A percentile compares a stretch with the other conserved stretches of the same genome.
Evolutionary conservation across 257 asterid genomes (phyloP).

Genomic region (Ocimum tenuiflorum): DNA sequence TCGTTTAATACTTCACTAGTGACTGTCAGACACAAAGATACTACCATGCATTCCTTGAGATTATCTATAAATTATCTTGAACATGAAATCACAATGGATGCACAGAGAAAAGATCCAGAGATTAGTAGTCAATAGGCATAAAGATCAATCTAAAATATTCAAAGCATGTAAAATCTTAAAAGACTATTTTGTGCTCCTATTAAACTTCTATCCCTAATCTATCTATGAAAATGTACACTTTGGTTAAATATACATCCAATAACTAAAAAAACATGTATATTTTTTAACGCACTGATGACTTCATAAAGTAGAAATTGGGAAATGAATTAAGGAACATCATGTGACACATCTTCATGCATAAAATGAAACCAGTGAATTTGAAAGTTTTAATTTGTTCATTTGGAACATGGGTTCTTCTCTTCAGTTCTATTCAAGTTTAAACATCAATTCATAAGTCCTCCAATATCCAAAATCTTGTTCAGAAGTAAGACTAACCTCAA

Average conservation of each 20-base stretch:
- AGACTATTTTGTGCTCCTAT: not conserved
- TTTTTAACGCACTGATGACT: not conserved
- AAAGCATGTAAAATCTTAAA: not conserved
- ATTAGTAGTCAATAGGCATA: not conserved
- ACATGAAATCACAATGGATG: too few species aligned
- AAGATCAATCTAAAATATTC: not conserved
- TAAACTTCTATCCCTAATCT: too few species aligned
- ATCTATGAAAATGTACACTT: not conserved
- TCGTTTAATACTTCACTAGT: not conserved
- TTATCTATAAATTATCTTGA: not conserved
- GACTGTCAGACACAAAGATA: not conserved
- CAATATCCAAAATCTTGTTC: constrained; percentile 8
- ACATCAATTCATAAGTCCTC: not conserved
- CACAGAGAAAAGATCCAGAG: not conserved
- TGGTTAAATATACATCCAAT: not conserved
- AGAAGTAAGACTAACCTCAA: constrained; percentile 61
- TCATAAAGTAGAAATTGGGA: not conserved
- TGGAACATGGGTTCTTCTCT: not conserved
- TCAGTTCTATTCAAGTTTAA: not conserved
- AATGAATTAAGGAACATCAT: not conserved
- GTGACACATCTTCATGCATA: not conserved
- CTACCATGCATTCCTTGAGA: not conserved
- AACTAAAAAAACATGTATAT: not conserved
- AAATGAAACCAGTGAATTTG: not conserved
- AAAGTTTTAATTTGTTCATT: not conserved